Evolutionary conservation across 495 filamentous ascomycete genomes (phyloP), one percentile per base, ranked within the genome.

Genomic region (Penicillium lagena): DNA sequence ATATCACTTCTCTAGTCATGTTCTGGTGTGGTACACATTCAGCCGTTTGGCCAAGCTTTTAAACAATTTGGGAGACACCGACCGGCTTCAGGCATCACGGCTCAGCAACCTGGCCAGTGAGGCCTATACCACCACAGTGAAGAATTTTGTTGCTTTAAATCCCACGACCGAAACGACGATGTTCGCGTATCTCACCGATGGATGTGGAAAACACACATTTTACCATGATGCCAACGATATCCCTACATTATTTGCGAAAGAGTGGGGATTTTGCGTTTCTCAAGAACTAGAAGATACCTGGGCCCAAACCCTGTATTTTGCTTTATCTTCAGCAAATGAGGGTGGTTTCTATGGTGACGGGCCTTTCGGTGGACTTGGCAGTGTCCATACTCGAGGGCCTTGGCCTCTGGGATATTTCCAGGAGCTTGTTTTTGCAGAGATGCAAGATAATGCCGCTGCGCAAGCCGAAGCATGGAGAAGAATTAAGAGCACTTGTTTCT

Each of bases 161-260:
- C 39, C 39, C 8, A 30, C 12, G 29, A 29, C 17, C 22, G 11
- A 32, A 32, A 41, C 39, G 28, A 5, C 39, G 10, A 41, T 41
- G 39, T 41, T 41, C 29, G 39, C 39, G n/a, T 41, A 41, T 29
- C 39, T 41, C 9, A 31, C 39, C 22, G 28, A 41, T 14, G 39
- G 39, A 7, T 12, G 11, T 9, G 12, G 17, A 7, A 7, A 41
- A 5, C 39, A 41, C 28, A n/a, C 17, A 9, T 41, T 41, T 7
- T 41, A 41, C 22, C 39, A 41, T 17, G 39, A 41, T 30, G 39
- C 39, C 10, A 41, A 41, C 10, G 39, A 41, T 7, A 41, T 41
- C 1, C 39, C 39, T 2, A 41, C 39, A 11, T 28, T 41, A 6
- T 41, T 41, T 30, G 39, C 39, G 6, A 29, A 41, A n/a, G 39